Conservation (phyloP, 306 rosid genomes). For the Echinosophora koreensis region DNA sequence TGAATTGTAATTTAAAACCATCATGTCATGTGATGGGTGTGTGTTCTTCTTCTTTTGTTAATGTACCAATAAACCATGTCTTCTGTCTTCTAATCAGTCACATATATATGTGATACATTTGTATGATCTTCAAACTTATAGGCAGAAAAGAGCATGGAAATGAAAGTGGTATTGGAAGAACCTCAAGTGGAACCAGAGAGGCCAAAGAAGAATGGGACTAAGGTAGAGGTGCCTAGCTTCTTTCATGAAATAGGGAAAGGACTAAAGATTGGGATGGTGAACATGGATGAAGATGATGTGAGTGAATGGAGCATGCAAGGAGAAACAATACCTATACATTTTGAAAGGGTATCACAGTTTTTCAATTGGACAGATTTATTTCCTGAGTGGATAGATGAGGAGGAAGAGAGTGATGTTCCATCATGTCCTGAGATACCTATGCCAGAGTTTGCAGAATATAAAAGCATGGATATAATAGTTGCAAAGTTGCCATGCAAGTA, state of each 20-base stretch:
- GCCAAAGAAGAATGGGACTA: slow-evolving; percentile 51
- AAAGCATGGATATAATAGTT: slow-evolving; percentile 67
- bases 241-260: slow-evolving; percentile 58
- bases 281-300: slow-evolving; percentile 67
- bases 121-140: slow-evolving; percentile 29
- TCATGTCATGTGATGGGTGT: no score
- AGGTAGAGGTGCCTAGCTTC: slow-evolving; percentile 68
- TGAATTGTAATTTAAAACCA: no score
- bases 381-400: slow-evolving; percentile 97
- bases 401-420: slow-evolving; percentile 85
- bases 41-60: no score
- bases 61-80: neutral
- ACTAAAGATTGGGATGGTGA: slow-evolving; percentile 83
- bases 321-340: slow-evolving; percentile 45
- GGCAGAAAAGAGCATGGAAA: slow-evolving; percentile 64
- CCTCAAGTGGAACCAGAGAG: slow-evolving; percentile 21
- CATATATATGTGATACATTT: neutral
- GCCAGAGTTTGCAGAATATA: slow-evolving; percentile 62
- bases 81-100: neutral
- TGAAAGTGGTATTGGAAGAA: slow-evolving; percentile 71
- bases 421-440: slow-evolving; percentile 87
- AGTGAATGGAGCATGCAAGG: slow-evolving; percentile 65
- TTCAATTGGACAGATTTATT: slow-evolving; percentile 92
- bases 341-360: slow-evolving; percentile 65
- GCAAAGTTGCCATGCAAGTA: slow-evolving; percentile 81